Percentiles rank a stretch among this genome's conserved stretches.
These are phyloP conservation scores for Alnus rubra DNA, from an alignment of 306 rosid genomes.

Conservation along the genomic window DNA sequence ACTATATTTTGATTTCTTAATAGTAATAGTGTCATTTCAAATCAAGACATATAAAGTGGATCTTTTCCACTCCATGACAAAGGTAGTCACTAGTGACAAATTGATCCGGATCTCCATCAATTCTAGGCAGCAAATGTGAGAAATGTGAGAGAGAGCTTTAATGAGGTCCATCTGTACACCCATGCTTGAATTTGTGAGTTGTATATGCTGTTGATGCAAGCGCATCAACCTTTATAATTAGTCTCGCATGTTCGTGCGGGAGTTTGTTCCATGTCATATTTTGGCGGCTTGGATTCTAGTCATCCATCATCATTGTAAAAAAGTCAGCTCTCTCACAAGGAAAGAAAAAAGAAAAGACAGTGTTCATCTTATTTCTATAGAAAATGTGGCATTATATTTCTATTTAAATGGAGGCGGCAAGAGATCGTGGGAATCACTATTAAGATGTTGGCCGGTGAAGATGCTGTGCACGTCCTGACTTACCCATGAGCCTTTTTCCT, in stretches of 20 bases:
- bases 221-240: constrained; percentile 30
- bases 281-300: background rate
- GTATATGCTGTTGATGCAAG: constrained; percentile 32
- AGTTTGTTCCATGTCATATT: background rate
- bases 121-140: too few relatives aligned
- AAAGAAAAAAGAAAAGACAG: too few relatives aligned
- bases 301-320: background rate
- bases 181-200: constrained; percentile 25
- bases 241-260: background rate
- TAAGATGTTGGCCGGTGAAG: constrained; percentile 18
- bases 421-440: constrained; percentile 51
- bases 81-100: background rate
- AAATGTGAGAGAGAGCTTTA: too few relatives aligned
- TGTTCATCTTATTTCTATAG: too few relatives aligned
- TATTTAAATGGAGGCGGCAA: background rate
- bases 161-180: background rate
- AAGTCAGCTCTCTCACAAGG: constrained; percentile 29
- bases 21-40: too few relatives aligned
- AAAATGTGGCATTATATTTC: background rate
- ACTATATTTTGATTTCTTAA: too few relatives aligned
- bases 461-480: constrained; percentile 37
- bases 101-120: too few relatives aligned
- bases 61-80: background rate
- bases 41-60: background rate
- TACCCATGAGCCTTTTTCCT: background rate